These are phyloP conservation scores for Aspergillus sergii DNA, from an alignment of 2,329 filamentous ascomycete species.

Conservation along the genomic window DNA sequence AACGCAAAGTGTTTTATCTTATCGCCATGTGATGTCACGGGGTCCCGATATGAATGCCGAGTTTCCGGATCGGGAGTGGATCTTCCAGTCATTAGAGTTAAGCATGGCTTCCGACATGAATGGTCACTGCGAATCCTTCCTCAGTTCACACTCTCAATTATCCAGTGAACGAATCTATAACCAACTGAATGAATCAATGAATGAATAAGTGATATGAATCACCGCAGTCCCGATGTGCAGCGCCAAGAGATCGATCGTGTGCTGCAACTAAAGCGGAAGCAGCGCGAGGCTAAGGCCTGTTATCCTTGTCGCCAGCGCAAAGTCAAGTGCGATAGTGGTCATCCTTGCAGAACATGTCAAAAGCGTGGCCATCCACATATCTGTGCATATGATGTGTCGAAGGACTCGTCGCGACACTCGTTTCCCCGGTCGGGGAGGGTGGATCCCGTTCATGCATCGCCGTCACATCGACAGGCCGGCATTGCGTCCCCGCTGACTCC, in stretches of 20 bases:
- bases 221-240: constrained; percentile 13
- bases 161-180: neutral
- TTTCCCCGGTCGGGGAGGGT: neutral
- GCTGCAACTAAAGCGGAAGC: constrained; percentile 29
- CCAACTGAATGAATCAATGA: neutral
- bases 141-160: neutral
- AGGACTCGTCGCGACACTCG: neutral
- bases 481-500: neutral
- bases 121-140: neutral
- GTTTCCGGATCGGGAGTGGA: neutral
- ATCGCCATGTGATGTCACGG: neutral
- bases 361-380: constrained; percentile 32
- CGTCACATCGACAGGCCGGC: constrained; percentile 2
- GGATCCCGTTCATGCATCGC: neutral
- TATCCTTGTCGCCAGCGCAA: constrained; percentile 41
- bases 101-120: neutral
- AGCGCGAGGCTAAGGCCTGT: constrained; percentile 34
- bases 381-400: constrained; percentile 25
- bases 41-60: neutral
- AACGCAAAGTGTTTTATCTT: neutral
- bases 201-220: neutral
- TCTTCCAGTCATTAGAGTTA: neutral
- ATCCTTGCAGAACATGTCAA: constrained; percentile 33
- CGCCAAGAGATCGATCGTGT: constrained; percentile 34
- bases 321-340: constrained; percentile 36